A percentile compares a stretch with the other conserved stretches of the same genome.
Conservation (phyloP, 352 stramenopile genomes). For the Phytophthora syringae region DNA sequence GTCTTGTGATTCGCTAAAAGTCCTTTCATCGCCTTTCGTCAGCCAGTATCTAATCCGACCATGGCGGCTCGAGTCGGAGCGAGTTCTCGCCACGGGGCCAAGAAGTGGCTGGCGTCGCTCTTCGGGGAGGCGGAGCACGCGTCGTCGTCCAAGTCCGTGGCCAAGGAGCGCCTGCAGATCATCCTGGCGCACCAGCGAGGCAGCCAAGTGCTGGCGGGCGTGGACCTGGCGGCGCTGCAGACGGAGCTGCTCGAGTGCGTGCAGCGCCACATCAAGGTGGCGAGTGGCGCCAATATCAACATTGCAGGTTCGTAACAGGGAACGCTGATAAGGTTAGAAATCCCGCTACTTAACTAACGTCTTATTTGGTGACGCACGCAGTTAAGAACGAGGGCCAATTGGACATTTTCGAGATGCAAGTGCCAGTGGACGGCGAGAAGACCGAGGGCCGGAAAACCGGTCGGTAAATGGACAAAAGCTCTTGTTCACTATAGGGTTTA, state of each 20-base stretch:
- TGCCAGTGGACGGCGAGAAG: constrained; percentile 70
- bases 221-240: constrained; percentile 82
- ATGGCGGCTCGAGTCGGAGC: constrained; percentile 60
- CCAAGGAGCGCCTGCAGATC: constrained; percentile 90
- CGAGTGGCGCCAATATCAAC: constrained; percentile 89
- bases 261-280: constrained; percentile 88
- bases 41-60: constrained; percentile 12
- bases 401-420: constrained; percentile 93
- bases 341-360: background rate
- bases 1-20: constrained; percentile 5
- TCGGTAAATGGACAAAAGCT: constrained; percentile 21
- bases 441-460: constrained; percentile 15
- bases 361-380: constrained; percentile 24
- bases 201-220: constrained; percentile 82
- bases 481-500: constrained; percentile 7
- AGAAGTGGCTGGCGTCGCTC: constrained; percentile 83
- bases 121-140: constrained; percentile 61
- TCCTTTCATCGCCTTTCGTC: constrained; percentile 10
- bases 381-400: constrained; percentile 89
- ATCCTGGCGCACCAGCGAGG: constrained; percentile 89
- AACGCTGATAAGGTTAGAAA: too few relatives aligned
- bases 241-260: constrained; percentile 87
- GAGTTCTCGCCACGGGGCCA: constrained; percentile 60
- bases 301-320: constrained; percentile 78
- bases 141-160: constrained; percentile 78